These are phyloP conservation scores for Mycena sp. DNA, from an alignment of 1,284 basidiomycete species.

Conservation along the genomic window DNA sequence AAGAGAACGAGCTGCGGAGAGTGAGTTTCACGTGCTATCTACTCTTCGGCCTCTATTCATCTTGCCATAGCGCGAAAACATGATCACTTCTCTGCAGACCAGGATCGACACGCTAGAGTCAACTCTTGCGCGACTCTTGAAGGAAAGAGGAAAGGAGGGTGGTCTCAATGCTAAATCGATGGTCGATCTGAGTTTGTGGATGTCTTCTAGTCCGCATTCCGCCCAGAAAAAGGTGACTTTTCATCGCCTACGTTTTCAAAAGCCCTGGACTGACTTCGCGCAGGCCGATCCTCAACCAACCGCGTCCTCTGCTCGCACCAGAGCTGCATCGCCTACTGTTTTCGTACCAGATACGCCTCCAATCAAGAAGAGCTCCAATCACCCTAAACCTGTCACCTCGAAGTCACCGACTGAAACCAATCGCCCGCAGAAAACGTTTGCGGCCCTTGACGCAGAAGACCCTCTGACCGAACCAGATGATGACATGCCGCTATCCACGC, in stretches of 20 bases:
- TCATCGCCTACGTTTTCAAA: not conserved
- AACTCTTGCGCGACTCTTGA: constrained; percentile 51
- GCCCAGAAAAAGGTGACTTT: constrained; percentile 20
- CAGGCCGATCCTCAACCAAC: constrained; percentile 10
- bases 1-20: constrained; percentile 60
- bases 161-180: constrained; percentile 43
- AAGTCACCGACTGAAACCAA: not conserved
- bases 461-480: constrained; percentile 21
- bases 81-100: constrained; percentile 48
- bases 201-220: constrained; percentile 46
- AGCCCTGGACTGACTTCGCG: not conserved
- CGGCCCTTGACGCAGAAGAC: constrained; percentile 21
- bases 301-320: constrained; percentile 10
- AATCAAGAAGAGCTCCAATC: constrained; percentile 12
- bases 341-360: constrained; percentile 21
- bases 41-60: constrained; percentile 12
- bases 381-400: not conserved
- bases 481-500: constrained; percentile 8
- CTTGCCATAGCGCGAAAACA: constrained; percentile 51
- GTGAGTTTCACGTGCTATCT: constrained; percentile 42
- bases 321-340: constrained; percentile 12
- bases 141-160: constrained; percentile 43
- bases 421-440: constrained; percentile 5
- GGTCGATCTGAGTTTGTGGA: constrained; percentile 48
- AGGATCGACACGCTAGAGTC: constrained; percentile 54